phyloP scores from a whole-genome alignment of 179 eudicot species.

The Dionaea muscipula region DNA sequence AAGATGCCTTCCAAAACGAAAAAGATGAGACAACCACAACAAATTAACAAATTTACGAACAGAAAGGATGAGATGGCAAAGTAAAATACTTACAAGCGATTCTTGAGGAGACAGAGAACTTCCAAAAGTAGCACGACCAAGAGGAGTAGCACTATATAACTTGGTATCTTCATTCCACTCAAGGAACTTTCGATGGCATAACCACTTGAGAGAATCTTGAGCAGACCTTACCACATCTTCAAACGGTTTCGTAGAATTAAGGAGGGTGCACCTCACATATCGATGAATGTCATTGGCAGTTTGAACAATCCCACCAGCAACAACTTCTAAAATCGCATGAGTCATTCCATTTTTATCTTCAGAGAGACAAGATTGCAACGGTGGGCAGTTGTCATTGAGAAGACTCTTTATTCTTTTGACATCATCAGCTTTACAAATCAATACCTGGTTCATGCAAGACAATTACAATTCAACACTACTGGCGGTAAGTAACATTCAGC shows the following conservation, averaged over 20 bases:
- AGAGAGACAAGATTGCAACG: slow-evolving; percentile 89
- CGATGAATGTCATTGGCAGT: slow-evolving; percentile 92
- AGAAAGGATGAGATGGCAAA: not conserved
- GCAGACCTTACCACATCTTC: slow-evolving; percentile 97
- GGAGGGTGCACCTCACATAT: slow-evolving; percentile 92
- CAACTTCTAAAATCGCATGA: slow-evolving; percentile 96
- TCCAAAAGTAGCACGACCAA: slow-evolving; percentile 93
- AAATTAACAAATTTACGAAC: not conserved
- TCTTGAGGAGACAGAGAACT: slow-evolving; percentile 95
- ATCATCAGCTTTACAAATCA: slow-evolving; percentile 86
- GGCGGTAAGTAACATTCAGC: not conserved
- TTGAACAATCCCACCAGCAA: slow-evolving; percentile 95
- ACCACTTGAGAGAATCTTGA: slow-evolving; percentile 86
- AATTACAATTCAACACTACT: not conserved
- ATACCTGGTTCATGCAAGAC: slow-evolving; percentile 42
- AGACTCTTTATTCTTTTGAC: slow-evolving; percentile 56
- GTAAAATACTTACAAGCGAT: slow-evolving; percentile 57
- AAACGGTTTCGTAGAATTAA: slow-evolving; percentile 93
- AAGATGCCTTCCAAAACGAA: not conserved
- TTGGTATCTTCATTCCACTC: slow-evolving; percentile 94
- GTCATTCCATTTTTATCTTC: slow-evolving; percentile 99
- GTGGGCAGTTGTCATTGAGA: slow-evolving; percentile 82
- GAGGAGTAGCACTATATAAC: slow-evolving; percentile 76
- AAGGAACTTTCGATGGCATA: slow-evolving; percentile 85
- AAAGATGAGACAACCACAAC: not conserved